Evolutionary conservation across 1,284 basidiomycete species (phyloP).

Genomic region (Ustilago sp.): DNA sequence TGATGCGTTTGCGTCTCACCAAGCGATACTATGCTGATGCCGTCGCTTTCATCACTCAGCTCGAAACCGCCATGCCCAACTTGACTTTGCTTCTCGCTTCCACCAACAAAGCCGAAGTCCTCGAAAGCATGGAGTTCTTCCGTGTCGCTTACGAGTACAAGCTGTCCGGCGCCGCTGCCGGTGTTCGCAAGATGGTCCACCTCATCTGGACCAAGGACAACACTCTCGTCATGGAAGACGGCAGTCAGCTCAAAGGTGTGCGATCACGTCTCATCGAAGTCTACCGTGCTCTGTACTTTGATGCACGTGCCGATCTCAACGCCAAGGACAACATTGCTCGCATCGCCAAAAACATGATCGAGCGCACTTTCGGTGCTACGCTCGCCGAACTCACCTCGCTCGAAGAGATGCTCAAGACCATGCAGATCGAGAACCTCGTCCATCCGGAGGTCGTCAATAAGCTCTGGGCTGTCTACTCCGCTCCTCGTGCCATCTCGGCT

Average conservation of each 20-base stretch:
- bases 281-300: constrained; percentile 90
- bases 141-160: constrained; percentile 85
- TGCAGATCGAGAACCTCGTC: constrained; percentile 86
- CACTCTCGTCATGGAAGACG: constrained; percentile 80
- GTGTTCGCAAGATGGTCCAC: constrained; percentile 96
- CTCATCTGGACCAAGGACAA: constrained; percentile 98
- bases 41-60: constrained; percentile 83
- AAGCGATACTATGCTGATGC: constrained; percentile 91
- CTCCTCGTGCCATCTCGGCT: constrained; percentile 73
- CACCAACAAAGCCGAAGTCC: constrained; percentile 90
- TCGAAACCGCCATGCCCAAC: constrained; percentile 82
- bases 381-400: constrained; percentile 94
- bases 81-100: constrained; percentile 85
- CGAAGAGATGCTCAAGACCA: constrained; percentile 93
- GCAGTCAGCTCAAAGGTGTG: constrained; percentile 88
- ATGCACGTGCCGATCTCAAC: constrained; percentile 72
- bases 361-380: constrained; percentile 75
- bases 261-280: constrained; percentile 88
- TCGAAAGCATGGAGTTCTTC: constrained; percentile 97
- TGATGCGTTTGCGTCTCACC: constrained; percentile 80
- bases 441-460: constrained; percentile 86
- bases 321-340: constrained; percentile 88
- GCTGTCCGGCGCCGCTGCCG: constrained; percentile 75
- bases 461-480: constrained; percentile 89
- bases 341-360: constrained; percentile 97